phyloP scores from a whole-genome alignment of 805 yeast species.

The Hanseniaspora vineae region DNA sequence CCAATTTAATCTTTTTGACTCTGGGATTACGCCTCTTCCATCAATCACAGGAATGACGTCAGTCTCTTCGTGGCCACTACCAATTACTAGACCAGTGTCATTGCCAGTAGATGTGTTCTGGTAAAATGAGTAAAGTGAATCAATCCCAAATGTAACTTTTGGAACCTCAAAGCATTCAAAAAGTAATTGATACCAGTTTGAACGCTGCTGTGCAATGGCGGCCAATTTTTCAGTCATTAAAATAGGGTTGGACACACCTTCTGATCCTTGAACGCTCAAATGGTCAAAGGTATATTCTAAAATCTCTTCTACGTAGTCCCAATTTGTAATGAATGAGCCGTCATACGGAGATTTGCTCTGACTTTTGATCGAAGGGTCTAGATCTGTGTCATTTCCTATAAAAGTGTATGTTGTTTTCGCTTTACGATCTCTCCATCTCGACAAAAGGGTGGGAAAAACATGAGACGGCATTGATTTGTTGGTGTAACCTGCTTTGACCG shows the following conservation, averaged over 20 bases:
- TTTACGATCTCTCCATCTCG: conserved; percentile 72
- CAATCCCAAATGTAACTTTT: conserved; percentile 68
- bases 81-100: conserved; percentile 56
- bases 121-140: conserved; percentile 65
- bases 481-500: conserved; percentile 47
- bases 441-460: conserved; percentile 52
- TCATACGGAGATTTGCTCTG: conserved; percentile 75
- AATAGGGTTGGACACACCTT: conserved; percentile 61
- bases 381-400: conserved; percentile 69
- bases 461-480: conserved; percentile 37
- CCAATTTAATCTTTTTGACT: conserved; percentile 76
- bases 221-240: conserved; percentile 71
- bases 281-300: conserved; percentile 77
- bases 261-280: conserved; percentile 46
- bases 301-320: conserved; percentile 80
- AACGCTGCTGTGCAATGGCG: conserved; percentile 55
- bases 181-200: conserved; percentile 63
- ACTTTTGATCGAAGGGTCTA: conserved; percentile 57
- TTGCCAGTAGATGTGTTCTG: conserved; percentile 30
- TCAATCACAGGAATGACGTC: conserved; percentile 68
- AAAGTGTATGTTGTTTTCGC: conserved; percentile 47
- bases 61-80: conserved; percentile 73
- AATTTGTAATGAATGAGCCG: conserved; percentile 74
- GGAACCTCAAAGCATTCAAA: conserved; percentile 74
- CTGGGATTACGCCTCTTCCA: conserved; percentile 53